Evolutionary conservation across 192 early-diverging fungal species (phyloP), one percentile per base, ranked within the genome.

Genomic region (Backusella sp.): DNA sequence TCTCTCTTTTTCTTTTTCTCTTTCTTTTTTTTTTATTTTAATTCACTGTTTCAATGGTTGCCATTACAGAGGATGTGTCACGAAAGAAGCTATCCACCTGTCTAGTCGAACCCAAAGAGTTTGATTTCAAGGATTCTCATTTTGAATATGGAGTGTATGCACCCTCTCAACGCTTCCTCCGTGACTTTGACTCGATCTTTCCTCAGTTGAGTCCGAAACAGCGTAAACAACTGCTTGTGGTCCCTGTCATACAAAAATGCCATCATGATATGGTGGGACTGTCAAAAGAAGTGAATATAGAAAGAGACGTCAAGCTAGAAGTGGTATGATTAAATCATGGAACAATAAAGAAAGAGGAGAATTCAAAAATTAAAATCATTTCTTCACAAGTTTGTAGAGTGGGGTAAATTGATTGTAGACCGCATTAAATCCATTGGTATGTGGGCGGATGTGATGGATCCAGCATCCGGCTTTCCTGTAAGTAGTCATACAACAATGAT

Each of bases 381-480:
- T 32, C 2, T 32, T 32, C 3, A 32, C 32, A 32, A 93, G 89
- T 95, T 95, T 80, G 86, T 93, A 68, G 78, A 85, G 21, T 95
- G 92, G 92, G 92, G 89, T 23, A 86, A 85, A 49, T 78, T 80
- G 19, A 74, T 95, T 4, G 86, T 91, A 35, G 56, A 84, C 6
- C 79, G 84, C 6, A 79, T 95, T 32, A 80, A 83, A 44, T 72
- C 82, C 21, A 70, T 80, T 35, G 93, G 91, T 6, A 86, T 90
- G 86, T 98, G 95, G 95, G 93, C 93, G 0, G 96, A 98, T 81
- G 80, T 96, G 49, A 96, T 94, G 41, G 96, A 98, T 77, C 96
- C 96, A 21, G 92, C 94, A 56, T 95, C 94, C 19, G 96, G 96
- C 6, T 94, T 87, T 76, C 91, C 94, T 3, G 91, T 91, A 88